Evolutionary conservation across 2,329 filamentous ascomycete species (phyloP), one percentile per base, ranked within the genome.

Genomic region (Alternaria gansuensis): DNA sequence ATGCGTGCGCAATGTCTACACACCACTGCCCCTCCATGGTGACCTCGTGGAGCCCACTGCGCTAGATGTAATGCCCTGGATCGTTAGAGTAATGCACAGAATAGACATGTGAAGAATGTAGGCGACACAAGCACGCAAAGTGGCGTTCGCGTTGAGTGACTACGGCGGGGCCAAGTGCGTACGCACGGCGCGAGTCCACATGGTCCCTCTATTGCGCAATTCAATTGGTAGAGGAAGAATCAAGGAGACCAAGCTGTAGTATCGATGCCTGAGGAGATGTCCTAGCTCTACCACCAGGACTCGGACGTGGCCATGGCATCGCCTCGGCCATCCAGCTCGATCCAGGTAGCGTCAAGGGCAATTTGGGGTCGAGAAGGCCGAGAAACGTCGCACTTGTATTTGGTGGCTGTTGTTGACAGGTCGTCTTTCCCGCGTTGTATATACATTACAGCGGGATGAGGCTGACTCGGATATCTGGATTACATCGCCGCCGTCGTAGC

Each of bases 371-470:
- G 34, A 9, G 56, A 26, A 59, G 31, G 26, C 23, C 10, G 34
- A 9, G 56, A 26, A 59, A 59, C 56, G 51, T 59, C 52, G 34
- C 40, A 59, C 51, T 50, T 59, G 56, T 44, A 37, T 26, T 28
- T 45, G n/a, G 23, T 55, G 39, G 54, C 31, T 59, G 48, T 37
- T 13, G 44, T 50, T 55, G 56, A 59, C 52, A 59, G 45, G 28
- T 24, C 33, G 33, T 51, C 43, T 37, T 34, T n/a, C 17, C 44
- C 40, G 31, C 37, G n/a, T 13, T 24, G 31, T 51, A 29, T n/a
- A 34, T 39, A 37, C 44, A 37, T 50, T 29, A 24, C 23, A 28
- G 11, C 14, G n/a, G 23, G 34, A 17, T 33, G 33, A 34, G 33
- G 29, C 45, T 37, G 21, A 40, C 51, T n/a, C 26, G 7, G n/a